A percentile compares a stretch with the other conserved stretches of the same genome.
Conservation (phyloP, 2,329 filamentous ascomycete genomes). For the Diaporthe helianthi region DNA sequence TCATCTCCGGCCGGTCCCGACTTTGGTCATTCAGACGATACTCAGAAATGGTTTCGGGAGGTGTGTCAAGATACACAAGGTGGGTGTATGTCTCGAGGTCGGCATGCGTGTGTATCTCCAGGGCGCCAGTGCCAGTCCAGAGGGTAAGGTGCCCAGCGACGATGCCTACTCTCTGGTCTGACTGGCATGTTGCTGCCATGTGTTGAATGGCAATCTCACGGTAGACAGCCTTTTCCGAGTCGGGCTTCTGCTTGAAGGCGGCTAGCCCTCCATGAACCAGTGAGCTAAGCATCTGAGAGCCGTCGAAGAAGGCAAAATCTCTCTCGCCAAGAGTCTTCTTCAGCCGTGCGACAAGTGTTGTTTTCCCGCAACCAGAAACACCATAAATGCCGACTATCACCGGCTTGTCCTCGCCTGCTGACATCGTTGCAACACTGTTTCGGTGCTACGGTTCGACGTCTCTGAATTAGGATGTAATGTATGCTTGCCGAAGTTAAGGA, state of each 20-base stretch:
- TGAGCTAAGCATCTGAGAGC: slow-evolving; percentile 54
- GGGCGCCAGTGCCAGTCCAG: slow-evolving; percentile 47
- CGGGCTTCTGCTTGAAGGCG: slow-evolving; percentile 51
- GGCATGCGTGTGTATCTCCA: slow-evolving; percentile 49
- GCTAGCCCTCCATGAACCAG: slow-evolving; percentile 55
- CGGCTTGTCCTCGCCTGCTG: slow-evolving; percentile 40
- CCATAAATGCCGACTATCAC: slow-evolving; percentile 62
- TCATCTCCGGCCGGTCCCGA: slow-evolving; percentile 44
- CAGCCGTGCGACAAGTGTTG: slow-evolving; percentile 51
- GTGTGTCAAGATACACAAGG: slow-evolving; percentile 62
- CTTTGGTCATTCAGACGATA: slow-evolving; percentile 47
- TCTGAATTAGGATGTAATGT: background rate
- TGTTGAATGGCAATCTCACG: slow-evolving; percentile 54
- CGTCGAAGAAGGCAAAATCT: slow-evolving; percentile 58
- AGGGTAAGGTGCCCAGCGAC: slow-evolving; percentile 65
- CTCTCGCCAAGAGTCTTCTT: slow-evolving; percentile 43
- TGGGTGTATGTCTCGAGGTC: slow-evolving; percentile 61
- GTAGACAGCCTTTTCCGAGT: slow-evolving; percentile 45
- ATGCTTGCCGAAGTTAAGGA: too few species aligned
- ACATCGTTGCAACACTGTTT: background rate
- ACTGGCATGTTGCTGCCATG: slow-evolving; percentile 49
- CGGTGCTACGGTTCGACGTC: too few species aligned
- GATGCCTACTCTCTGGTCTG: slow-evolving; percentile 48
- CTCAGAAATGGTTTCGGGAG: slow-evolving; percentile 45
- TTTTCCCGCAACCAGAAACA: slow-evolving; percentile 61